These are phyloP conservation scores for Furcasterigmium furcatum DNA, from an alignment of 2,329 filamentous ascomycete genomes.

Conservation along the genomic window DNA sequence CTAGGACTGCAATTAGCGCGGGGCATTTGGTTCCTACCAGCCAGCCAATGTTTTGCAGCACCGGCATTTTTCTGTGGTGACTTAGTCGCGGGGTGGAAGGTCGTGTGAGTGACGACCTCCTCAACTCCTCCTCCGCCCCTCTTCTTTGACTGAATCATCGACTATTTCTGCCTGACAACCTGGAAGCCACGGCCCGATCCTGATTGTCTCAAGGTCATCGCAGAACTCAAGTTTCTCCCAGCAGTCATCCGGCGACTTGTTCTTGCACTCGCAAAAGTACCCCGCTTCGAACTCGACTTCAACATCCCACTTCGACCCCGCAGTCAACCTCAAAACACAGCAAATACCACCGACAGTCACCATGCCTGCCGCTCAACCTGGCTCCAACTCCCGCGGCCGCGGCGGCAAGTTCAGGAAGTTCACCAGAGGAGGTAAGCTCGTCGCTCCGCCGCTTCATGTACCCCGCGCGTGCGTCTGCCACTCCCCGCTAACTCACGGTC, in stretches of 20 bases:
- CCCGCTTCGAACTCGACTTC: background rate
- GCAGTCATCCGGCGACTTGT: no score
- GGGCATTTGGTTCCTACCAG: background rate
- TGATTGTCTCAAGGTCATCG: no score
- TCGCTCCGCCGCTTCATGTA: conserved; percentile 1
- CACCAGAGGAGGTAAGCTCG: conserved; percentile 74
- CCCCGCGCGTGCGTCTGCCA: conserved; percentile 1
- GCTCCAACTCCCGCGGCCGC: conserved; percentile 65
- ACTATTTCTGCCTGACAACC: conserved; percentile 2
- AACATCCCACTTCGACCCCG: conserved; percentile 12
- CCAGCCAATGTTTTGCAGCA: background rate
- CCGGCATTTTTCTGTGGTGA: background rate
- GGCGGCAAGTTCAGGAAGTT: conserved; percentile 95
- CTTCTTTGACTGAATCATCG: background rate
- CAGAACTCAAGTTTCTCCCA: no score
- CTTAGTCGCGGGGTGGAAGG: background rate
- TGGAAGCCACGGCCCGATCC: no score
- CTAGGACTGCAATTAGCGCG: background rate
- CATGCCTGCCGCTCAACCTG: conserved; percentile 45
- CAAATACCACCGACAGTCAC: conserved; percentile 16
- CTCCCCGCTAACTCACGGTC: conserved; percentile 10
- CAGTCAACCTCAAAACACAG: conserved; percentile 7
- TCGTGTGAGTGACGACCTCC: no score
- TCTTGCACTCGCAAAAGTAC: background rate
- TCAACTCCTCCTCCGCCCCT: background rate